Base-by-base conservation (phyloP, 2,329 filamentous ascomycete genomes). In the Pyricularia sp. region DNA sequence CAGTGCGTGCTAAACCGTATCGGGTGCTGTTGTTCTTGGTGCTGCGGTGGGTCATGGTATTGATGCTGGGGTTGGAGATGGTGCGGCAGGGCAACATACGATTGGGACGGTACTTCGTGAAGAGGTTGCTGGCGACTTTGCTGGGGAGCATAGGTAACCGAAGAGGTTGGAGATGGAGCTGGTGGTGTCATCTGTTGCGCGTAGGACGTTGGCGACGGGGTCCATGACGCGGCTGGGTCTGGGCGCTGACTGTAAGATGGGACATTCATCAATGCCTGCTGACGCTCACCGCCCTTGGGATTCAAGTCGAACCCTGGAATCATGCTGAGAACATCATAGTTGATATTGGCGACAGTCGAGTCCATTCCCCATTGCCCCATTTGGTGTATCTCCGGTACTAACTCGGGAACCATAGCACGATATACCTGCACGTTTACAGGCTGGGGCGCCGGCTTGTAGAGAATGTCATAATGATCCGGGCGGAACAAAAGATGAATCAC, bases 401-500 rank as follows among this genome's bases (percentile, higher is more conserved):
- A 30, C 12, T 26, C 26, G 26, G 59, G 59, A 3, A 78, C 77
- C 17, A 79, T 77, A 11, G 83, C 84, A 28, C 85, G 80, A 73
- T 88, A 81, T 64, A 90, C 84, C 72, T 87, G 85, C 64, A 89
- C 70, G 28, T 78, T 73, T 14, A 78, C 71, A 1, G 78, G 76
- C 12, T 74, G 71, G 66, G 75, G 75, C 67, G 75, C 70, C 68
- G 75, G 72, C 68, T 71, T 76, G 72, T 99, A 99, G 42, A 98
- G 85, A 71, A 99, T 89, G 78, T 98, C 95, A 78, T 98, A 99
- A 79, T 98, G 95, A 70, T 92, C 93, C 61, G 82, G 96, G 77
- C 81, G 89, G 85, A 81, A 94, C 75, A 84, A 84, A 70, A 85
- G 81, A 73, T 87, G 82, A 50, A 90, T 86, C 36, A 86, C 82